Percentiles rank a stretch among this genome's conserved stretches.
phyloP scores from a whole-genome alignment of 2,329 filamentous ascomycete genomes.

The Knufia fluminis region DNA sequence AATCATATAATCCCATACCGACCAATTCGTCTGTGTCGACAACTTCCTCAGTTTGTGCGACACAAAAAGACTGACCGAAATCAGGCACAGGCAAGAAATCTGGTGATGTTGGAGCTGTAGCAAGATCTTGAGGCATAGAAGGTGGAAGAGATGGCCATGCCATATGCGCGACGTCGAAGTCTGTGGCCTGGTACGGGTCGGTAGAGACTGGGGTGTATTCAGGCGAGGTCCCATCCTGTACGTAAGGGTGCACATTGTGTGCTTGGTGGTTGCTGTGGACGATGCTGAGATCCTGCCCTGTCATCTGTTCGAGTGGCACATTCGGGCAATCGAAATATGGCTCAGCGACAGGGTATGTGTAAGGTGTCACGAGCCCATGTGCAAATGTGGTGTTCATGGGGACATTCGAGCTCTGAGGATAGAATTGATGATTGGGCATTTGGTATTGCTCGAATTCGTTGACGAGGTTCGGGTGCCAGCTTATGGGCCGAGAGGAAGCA shows the following conservation, averaged over 20 bases:
- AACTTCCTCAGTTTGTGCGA: background rate
- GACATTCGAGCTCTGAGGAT: slow-evolving; percentile 8
- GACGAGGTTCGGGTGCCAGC: slow-evolving; percentile 21
- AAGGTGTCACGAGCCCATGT: slow-evolving; percentile 22
- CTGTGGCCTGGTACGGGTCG: background rate
- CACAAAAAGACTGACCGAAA: slow-evolving; percentile 8
- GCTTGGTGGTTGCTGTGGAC: slow-evolving; percentile 2
- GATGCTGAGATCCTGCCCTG: slow-evolving; percentile 8
- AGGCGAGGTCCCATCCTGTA: background rate
- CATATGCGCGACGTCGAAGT: background rate
- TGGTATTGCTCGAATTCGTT: slow-evolving; percentile 8
- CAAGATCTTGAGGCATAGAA: slow-evolving; percentile 6
- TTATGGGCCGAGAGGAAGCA: slow-evolving; percentile 18
- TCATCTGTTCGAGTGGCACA: slow-evolving; percentile 17
- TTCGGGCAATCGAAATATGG: slow-evolving; percentile 21
- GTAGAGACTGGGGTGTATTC: background rate
- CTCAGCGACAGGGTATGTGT: slow-evolving; percentile 16
- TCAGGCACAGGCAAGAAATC: slow-evolving; percentile 15
- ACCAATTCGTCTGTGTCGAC: slow-evolving; percentile 19
- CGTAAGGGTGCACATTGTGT: background rate
- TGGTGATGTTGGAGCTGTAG: slow-evolving; percentile 22
- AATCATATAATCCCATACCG: slow-evolving; percentile 24
- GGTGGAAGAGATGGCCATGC: slow-evolving; percentile 11
- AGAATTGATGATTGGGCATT: slow-evolving; percentile 5
- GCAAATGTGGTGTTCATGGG: slow-evolving; percentile 16